Evolutionary conservation across 2,329 filamentous ascomycete species (phyloP).

Genomic region (Thielaviopsis populi): DNA sequence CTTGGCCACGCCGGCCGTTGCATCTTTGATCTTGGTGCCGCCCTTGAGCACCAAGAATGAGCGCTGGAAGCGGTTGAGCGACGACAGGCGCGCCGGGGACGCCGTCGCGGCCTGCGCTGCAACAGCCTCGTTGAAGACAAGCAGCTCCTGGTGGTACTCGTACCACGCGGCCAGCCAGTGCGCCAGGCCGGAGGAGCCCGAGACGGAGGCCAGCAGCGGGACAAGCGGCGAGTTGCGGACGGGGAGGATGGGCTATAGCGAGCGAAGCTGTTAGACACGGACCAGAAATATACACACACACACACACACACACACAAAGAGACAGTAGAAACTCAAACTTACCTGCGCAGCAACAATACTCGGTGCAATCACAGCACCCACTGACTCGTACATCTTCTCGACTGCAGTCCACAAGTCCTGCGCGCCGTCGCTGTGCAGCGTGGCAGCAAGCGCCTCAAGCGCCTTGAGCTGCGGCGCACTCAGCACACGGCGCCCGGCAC

Average conservation of each 20-base stretch:
- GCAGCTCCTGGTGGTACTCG: constrained; percentile 35
- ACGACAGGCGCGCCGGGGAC: constrained; percentile 34
- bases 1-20: constrained; percentile 37
- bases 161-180: constrained; percentile 39
- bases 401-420: constrained; percentile 22
- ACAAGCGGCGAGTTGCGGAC: constrained; percentile 42
- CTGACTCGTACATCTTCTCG: constrained; percentile 24
- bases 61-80: constrained; percentile 45
- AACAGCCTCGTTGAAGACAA: constrained; percentile 29
- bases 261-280: too few relatives aligned
- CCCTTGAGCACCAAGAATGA: constrained; percentile 41
- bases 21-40: constrained; percentile 43
- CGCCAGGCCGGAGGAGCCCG: constrained; percentile 27
- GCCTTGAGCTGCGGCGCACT: constrained; percentile 3
- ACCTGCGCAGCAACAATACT: constrained; percentile 28
- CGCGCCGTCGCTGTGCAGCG: constrained; percentile 12
- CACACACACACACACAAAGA: too few relatives aligned
- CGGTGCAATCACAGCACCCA: constrained; percentile 20
- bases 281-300: too few relatives aligned
- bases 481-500: neutral
- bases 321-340: constrained; percentile 20
- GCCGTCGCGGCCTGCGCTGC: constrained; percentile 29
- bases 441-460: neutral
- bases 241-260: constrained; percentile 39
- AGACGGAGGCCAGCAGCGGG: constrained; percentile 32